Percentiles rank a stretch among this genome's conserved stretches.
These are phyloP conservation scores for Trichoderma semiorbis DNA, from an alignment of 2,329 filamentous ascomycete species.

Conservation along the genomic window DNA sequence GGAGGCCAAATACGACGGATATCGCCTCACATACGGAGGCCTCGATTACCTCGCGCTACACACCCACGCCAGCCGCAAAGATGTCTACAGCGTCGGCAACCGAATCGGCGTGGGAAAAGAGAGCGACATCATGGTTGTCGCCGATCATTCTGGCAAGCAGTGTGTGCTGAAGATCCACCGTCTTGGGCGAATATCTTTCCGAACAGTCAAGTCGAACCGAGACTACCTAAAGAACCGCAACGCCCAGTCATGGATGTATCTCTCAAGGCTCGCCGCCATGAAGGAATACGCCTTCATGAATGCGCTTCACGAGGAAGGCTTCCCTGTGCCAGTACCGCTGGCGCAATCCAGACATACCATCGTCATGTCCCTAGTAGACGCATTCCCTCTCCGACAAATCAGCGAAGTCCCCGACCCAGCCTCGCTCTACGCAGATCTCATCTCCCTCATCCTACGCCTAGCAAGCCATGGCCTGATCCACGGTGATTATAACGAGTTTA, in stretches of 20 bases:
- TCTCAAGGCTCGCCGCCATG: constrained; percentile 85
- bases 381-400: constrained; percentile 87
- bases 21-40: constrained; percentile 92
- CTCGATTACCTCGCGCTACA: constrained; percentile 97
- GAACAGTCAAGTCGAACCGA: constrained; percentile 90
- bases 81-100: constrained; percentile 87
- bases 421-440: constrained; percentile 84
- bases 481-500: constrained; percentile 99
- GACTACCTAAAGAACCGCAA: constrained; percentile 84
- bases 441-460: constrained; percentile 77
- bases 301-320: constrained; percentile 76
- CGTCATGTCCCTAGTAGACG: constrained; percentile 91
- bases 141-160: constrained; percentile 72
- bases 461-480: constrained; percentile 89
- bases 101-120: constrained; percentile 97
- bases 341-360: constrained; percentile 92
- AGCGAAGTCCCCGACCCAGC: constrained; percentile 79
- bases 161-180: constrained; percentile 93
- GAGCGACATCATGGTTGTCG: constrained; percentile 93
- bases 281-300: constrained; percentile 96
- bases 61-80: constrained; percentile 74
- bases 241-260: constrained; percentile 95
- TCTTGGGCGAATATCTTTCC: constrained; percentile 92
- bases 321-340: constrained; percentile 84
- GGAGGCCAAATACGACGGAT: constrained; percentile 96